Evolutionary conservation across 768 basidiomycete species (phyloP), one percentile per base, ranked within the genome.

Genomic region (Russula earlei): DNA sequence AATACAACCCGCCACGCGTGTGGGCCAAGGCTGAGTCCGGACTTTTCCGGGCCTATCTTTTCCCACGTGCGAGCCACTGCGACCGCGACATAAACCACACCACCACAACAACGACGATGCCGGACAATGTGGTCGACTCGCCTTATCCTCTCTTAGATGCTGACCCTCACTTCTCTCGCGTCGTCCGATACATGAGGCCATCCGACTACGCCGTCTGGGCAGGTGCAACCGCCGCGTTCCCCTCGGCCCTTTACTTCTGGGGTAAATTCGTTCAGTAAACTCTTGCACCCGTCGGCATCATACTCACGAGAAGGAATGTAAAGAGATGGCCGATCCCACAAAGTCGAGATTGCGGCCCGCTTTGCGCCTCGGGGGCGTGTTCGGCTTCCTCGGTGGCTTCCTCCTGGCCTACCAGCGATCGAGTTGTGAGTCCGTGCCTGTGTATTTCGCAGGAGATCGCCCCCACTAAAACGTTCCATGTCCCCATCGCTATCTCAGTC

Each of bases 381-480:
- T 97, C 46, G 95, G 95, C 10, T 89, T 94, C 71, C 67, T 82
- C 51, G 93, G 88, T 11, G 95, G 95, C 19, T 98, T 97, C 79
- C 69, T 97, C 66, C 68, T 95, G 52, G 91, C 94, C 9, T 98
- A 98, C 72, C 91, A 94, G 71, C 77, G 85, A 52, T 91, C 90
- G 33, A 87, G 85, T 65, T 75, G 93, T 95, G 67, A 70, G 90
- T 75, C 41, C 33, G 14, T 36, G 45, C 19, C n/a, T n/a, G n/a
- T 40, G 51, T 67, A 46, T 63, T 53, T 42, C 44, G 4, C 34
- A 14, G 1, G 15, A 17, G 27, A 6, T 27, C 22, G 15, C n/a
- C n/a, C n/a, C n/a, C 34, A 24, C 22, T 22, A 24, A 15, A 64
- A 64, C 27, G 20, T 8, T n/a, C 40, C 29, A n/a, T 31, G 49